These are phyloP conservation scores for Hymenoscyphus salicellus DNA, from an alignment of 2,329 filamentous ascomycete genomes.

Conservation along the genomic window DNA sequence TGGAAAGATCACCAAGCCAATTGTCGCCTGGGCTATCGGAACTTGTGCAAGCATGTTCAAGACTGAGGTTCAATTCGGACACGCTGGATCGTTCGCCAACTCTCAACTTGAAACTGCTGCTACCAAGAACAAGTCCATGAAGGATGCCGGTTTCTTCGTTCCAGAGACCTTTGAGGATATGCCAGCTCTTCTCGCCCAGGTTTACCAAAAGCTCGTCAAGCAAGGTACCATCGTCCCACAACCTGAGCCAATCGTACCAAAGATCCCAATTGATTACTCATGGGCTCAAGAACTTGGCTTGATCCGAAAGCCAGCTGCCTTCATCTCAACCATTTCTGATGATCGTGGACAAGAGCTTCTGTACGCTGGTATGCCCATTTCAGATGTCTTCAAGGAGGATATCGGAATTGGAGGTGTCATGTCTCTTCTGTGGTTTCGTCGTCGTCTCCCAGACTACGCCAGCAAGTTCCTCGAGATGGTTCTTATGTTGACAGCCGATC, in stretches of 20 bases:
- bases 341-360: constrained; percentile 99
- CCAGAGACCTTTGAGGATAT: constrained; percentile 97
- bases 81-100: constrained; percentile 98
- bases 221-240: constrained; percentile 81
- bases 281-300: constrained; percentile 99
- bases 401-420: constrained; percentile 99
- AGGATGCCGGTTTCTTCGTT: constrained; percentile 88
- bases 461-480: constrained; percentile 99
- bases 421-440: constrained; percentile 99
- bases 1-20: constrained; percentile 93
- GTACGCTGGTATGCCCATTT: constrained; percentile 99
- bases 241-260: constrained; percentile 87
- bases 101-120: constrained; percentile 97
- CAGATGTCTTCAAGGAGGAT: constrained; percentile 98
- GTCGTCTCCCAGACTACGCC: constrained; percentile 90
- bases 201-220: constrained; percentile 87
- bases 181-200: constrained; percentile 68
- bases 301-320: constrained; percentile 98
- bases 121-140: constrained; percentile 96
- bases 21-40: constrained; percentile 98
- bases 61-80: constrained; percentile 99
- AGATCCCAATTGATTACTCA: constrained; percentile 99
- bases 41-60: constrained; percentile 99
- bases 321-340: constrained; percentile 99
- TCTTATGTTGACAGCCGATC: constrained; percentile 98